Base-by-base conservation (phyloP, 192 early-diverging fungal genomes). In the Phycomyces blakesleeanus region DNA sequence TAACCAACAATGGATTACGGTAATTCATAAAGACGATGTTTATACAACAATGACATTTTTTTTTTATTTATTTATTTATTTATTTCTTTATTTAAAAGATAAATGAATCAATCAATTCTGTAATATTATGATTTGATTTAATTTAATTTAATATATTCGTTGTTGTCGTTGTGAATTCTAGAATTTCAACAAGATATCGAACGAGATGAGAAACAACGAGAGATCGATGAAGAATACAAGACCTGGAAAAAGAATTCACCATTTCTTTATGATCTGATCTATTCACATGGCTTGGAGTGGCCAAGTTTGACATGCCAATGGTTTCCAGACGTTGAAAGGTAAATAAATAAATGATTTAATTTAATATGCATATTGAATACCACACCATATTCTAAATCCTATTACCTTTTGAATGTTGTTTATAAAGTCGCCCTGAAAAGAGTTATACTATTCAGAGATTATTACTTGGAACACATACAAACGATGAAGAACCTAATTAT, bases 191-290 rank as follows among this genome's bases (percentile, higher is more conserved):
- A 10, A 41, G 40, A 41, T 10, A 6, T 14, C 11, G 18, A 49
- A 25, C 41, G 55, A 6, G 68, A 63, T 25, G 71, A 65, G 51
- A 66, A 89, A 63, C 93, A 95, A 61, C 94, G 92, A 67, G 73
- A 91, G 38, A 92, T 95, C 57, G 95, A 97, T 69, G 93, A 95
- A 78, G 95, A 97, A 72, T 96, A 97, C 83, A 96, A 94, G 77
- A 91, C 93, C 62, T 99, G 97, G 97, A 99, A 99, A 72, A 99
- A 99, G 85, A 99, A 99, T 83, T 92, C 90, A 12, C 97, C 97
- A 22, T 99, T 99, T 71, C 88, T 99, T 27, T 99, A 99, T 76
- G 97, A 99, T 76, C 82, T 93, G 29, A 88, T 99, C 16, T 87
- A 97, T 25, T 97, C 95, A 20, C 94, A 99, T 66, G 94, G 95